Conservation (phyloP, 1,284 basidiomycete genomes). For the Ustilago hordei region DNA sequence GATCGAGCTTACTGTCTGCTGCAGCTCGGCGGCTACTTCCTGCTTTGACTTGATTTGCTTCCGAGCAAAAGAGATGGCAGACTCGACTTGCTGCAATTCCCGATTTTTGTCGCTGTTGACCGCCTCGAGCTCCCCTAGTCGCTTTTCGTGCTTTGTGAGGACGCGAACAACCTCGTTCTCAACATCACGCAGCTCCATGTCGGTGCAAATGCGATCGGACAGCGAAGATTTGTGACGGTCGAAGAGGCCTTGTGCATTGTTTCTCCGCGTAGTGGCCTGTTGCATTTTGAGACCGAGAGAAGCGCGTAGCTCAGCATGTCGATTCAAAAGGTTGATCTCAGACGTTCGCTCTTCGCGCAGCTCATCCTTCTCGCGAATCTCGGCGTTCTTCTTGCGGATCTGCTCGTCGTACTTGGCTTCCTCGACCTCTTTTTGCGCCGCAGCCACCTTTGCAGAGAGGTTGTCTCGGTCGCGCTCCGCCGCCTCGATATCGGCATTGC, state of each 20-base stretch:
- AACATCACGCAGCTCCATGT: constrained; percentile 77
- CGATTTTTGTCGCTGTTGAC: constrained; percentile 42
- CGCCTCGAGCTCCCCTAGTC: constrained; percentile 40
- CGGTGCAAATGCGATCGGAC: constrained; percentile 76
- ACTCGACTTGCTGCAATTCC: constrained; percentile 57
- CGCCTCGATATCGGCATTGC: constrained; percentile 41
- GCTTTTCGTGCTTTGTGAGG: constrained; percentile 60
- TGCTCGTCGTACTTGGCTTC: constrained; percentile 76
- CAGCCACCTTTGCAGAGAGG: constrained; percentile 28
- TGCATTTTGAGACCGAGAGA: constrained; percentile 78
- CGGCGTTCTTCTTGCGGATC: constrained; percentile 75
- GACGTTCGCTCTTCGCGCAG: constrained; percentile 78
- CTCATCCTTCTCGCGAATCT: constrained; percentile 77
- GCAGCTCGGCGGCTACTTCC: constrained; percentile 31
- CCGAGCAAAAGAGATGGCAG: constrained; percentile 51
- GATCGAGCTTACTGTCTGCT: constrained; percentile 74
- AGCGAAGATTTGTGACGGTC: constrained; percentile 75
- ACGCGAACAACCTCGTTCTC: constrained; percentile 78
- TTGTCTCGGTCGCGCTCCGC: constrained; percentile 47
- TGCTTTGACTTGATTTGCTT: constrained; percentile 76
- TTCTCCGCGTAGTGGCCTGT: constrained; percentile 23
- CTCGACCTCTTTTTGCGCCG: constrained; percentile 49
- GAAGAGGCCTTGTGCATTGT: constrained; percentile 39
- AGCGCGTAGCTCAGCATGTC: constrained; percentile 85
- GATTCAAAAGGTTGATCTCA: constrained; percentile 80